Evolutionary conservation across 1,139 yeast genomes (phyloP), one percentile per base, ranked within the genome.

Genomic region (Martiniozyma asiatica): DNA sequence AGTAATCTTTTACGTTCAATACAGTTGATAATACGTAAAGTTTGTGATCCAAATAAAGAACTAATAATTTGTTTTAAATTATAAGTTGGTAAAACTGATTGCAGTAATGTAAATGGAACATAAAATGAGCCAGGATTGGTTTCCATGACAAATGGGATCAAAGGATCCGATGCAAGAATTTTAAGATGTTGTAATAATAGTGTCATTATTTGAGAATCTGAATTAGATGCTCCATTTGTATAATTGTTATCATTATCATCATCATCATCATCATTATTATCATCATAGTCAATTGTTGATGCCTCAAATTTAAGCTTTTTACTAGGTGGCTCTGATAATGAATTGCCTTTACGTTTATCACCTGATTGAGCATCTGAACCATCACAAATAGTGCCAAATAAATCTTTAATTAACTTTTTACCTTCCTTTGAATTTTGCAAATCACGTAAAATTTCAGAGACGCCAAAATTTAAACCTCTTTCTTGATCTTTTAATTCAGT

Each of bases 1-100:
- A 78, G 79, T 35, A 84, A 61, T 42, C 74, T 73, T 44, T 73
- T 65, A 6, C 68, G 66, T 39, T 48, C 50, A 17, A 53, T 44
- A 32, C 56, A 53, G 27, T 51, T 53, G 12, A 51, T 22, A 2
- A 53, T 34, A 16, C 55, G 35, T 10, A 50, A 31, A 5, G 48
- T 30, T 12, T 45, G 40, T 6, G 38, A 37, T 1, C 57, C 58
- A 29, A 53, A 39, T 3, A 47, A 35, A 10, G 38, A 34, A 30
- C 40, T 43, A 10, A 52, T 24, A 18, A 47, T 40, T 33, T 50
- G 54, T 27, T 48, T 49, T 33, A 45, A 76, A 13, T 71, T 69
- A 31, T 61, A 58, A 25, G 67, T 66, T 43, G 72, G 70, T 22
- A 81, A 51, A 6, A 53, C 43, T 11, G 63, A 59, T 23, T 58